These are phyloP conservation scores for Kregervanrija pseudodelftensis DNA, from an alignment of 805 yeast species.

Conservation along the genomic window DNA sequence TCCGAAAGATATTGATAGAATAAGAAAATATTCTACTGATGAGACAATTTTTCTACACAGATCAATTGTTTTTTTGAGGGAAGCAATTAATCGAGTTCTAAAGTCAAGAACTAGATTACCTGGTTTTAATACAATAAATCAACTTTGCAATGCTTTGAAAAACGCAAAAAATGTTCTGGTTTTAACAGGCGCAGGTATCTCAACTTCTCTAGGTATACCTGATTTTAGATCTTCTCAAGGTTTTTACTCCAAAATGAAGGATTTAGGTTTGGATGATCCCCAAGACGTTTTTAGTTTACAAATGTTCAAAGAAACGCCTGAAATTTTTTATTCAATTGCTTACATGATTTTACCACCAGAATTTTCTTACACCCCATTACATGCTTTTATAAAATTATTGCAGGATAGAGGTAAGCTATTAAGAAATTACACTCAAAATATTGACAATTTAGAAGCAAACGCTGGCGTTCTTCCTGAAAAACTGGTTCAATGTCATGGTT, in stretches of 20 bases:
- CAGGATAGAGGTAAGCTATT: slow-evolving; percentile 72
- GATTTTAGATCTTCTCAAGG: slow-evolving; percentile 90
- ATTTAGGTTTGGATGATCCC: slow-evolving; percentile 73
- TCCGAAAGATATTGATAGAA: slow-evolving; percentile 17
- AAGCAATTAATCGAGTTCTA: slow-evolving; percentile 58
- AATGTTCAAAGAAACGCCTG: slow-evolving; percentile 69
- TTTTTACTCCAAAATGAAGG: slow-evolving; percentile 60
- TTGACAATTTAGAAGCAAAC: slow-evolving; percentile 77
- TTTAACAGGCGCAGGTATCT: slow-evolving; percentile 89
- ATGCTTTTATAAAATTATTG: slow-evolving; percentile 65
- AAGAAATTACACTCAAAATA: slow-evolving; percentile 85
- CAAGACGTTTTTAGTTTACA: slow-evolving; percentile 80
- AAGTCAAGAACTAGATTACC: slow-evolving; percentile 48
- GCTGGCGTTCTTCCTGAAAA: slow-evolving; percentile 66
- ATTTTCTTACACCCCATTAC: slow-evolving; percentile 63
- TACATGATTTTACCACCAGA: slow-evolving; percentile 76
- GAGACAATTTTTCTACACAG: slow-evolving; percentile 14
- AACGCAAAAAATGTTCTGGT: slow-evolving; percentile 59
- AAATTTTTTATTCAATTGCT: slow-evolving; percentile 80
- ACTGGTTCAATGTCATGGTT: slow-evolving; percentile 86
- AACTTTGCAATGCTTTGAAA: slow-evolving; percentile 46
- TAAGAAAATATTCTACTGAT: slow-evolving; percentile 7
- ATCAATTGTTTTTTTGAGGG: slow-evolving; percentile 45
- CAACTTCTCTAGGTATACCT: slow-evolving; percentile 85
- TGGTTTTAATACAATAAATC: slow-evolving; percentile 49